Evolutionary conservation across 306 rosid species (phyloP).

Genomic region (Carpinus fangiana): DNA sequence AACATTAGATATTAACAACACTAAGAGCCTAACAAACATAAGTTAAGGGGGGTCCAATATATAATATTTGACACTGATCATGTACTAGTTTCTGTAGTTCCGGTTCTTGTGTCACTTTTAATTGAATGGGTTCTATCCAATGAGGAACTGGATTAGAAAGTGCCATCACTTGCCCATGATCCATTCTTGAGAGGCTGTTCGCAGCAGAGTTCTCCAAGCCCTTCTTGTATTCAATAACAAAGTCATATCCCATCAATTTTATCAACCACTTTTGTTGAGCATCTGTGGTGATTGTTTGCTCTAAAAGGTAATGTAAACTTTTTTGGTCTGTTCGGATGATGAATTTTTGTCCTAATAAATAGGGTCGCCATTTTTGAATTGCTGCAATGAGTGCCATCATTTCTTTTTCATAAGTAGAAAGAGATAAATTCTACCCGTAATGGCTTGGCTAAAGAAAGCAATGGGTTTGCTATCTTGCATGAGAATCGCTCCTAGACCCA

Average conservation of each 20-base stretch:
- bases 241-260: background rate
- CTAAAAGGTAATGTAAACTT: background rate
- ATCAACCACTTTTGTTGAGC: background rate
- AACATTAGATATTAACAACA: too few species aligned
- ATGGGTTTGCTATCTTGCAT: background rate
- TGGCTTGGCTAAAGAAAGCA: background rate
- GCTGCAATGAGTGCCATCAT: background rate
- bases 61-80: too few species aligned
- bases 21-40: too few species aligned
- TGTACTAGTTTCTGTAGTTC: too few species aligned
- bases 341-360: background rate
- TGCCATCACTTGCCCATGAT: background rate
- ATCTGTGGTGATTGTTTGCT: background rate
- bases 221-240: too few species aligned
- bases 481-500: background rate
- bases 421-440: background rate
- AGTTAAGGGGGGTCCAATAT: too few species aligned
- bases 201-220: background rate
- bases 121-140: background rate
- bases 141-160: background rate
- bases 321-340: too few species aligned
- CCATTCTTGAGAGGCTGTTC: background rate
- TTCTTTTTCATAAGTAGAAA: background rate
- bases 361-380: background rate
- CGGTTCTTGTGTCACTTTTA: too few species aligned